These are phyloP conservation scores for Pelargonium myrrhifolium DNA, from an alignment of 441 rosid genomes.

Conservation along the genomic window DNA sequence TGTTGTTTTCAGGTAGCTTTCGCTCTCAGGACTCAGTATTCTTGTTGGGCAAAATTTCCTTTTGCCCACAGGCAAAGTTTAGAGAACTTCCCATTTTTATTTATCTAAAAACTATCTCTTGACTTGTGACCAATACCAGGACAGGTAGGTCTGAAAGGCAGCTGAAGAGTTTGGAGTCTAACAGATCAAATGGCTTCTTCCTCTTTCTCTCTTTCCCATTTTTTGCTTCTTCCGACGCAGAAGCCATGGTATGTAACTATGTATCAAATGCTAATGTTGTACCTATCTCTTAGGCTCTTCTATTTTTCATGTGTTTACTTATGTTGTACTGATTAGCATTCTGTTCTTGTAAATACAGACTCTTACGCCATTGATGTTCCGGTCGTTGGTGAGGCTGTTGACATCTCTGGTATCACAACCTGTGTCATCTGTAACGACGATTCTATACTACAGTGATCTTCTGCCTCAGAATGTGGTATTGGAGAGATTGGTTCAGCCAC, in stretches of 20 bases:
- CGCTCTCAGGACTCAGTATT: too few relatives aligned
- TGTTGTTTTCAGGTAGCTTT: too few relatives aligned
- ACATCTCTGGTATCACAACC: conserved; percentile 30
- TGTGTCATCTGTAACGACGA: conserved; percentile 36
- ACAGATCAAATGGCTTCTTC: background rate
- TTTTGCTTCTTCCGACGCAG: background rate
- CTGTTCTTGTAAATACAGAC: conserved; percentile 29
- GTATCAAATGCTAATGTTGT: too few relatives aligned
- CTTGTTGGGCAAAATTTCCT: background rate
- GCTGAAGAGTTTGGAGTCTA: conserved; percentile 15
- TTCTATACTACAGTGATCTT: conserved; percentile 41
- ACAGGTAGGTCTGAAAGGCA: conserved; percentile 36
- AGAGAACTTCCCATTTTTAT: background rate
- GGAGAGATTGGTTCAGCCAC: conserved; percentile 36
- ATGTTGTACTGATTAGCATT: background rate
- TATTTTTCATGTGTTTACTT: background rate
- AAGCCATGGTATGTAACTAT: conserved; percentile 35
- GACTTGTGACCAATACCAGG: conserved; percentile 6
- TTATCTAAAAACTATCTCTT: background rate
- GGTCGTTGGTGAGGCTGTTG: conserved; percentile 36
- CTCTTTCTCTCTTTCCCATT: background rate
- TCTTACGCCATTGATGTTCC: conserved; percentile 33
- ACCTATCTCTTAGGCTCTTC: too few relatives aligned
- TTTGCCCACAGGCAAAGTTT: background rate
- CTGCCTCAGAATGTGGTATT: conserved; percentile 34